Conservation (phyloP, 441 rosid genomes). For the Gossypium schwendimanii region DNA sequence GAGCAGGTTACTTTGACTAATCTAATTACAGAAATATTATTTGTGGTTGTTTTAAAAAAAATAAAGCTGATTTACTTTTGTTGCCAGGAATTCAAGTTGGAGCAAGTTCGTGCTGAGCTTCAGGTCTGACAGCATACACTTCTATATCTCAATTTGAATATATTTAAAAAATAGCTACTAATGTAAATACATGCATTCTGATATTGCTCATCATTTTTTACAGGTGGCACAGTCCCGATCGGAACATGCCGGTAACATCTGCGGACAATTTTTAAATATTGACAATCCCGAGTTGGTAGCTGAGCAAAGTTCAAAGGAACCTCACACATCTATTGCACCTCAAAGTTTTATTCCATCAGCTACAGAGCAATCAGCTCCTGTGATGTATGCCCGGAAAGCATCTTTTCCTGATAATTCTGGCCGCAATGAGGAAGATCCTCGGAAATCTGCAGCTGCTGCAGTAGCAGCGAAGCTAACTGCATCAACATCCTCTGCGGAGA, state of each 20-base stretch:
- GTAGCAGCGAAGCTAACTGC: conserved; percentile 89
- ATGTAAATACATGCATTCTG: not conserved
- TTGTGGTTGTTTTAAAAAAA: not conserved
- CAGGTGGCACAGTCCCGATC: conserved; percentile 69
- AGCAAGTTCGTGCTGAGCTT: conserved; percentile 61
- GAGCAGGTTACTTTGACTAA: conserved; percentile 62
- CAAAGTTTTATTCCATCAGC: conserved; percentile 41
- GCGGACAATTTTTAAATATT: conserved; percentile 44
- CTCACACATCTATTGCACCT: conserved; percentile 34
- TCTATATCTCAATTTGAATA: not conserved
- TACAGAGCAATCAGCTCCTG: conserved; percentile 66
- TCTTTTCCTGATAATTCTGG: conserved; percentile 37
- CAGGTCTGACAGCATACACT: conserved; percentile 43
- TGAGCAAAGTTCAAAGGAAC: conserved; percentile 52
- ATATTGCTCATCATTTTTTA: conserved; percentile 17
- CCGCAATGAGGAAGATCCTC: conserved; percentile 45
- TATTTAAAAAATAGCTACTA: not conserved
- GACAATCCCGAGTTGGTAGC: conserved; percentile 31
- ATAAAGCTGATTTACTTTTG: conserved; percentile 17
- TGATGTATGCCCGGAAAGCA: conserved; percentile 52
- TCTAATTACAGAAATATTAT: not conserved
- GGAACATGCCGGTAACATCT: conserved; percentile 47
- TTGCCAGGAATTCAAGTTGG: conserved; percentile 74
- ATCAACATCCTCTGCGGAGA: conserved; percentile 78
- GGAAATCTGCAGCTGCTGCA: conserved; percentile 84